Conservation (phyloP, 768 basidiomycete species). For the Lactarius hatsudake region DNA sequence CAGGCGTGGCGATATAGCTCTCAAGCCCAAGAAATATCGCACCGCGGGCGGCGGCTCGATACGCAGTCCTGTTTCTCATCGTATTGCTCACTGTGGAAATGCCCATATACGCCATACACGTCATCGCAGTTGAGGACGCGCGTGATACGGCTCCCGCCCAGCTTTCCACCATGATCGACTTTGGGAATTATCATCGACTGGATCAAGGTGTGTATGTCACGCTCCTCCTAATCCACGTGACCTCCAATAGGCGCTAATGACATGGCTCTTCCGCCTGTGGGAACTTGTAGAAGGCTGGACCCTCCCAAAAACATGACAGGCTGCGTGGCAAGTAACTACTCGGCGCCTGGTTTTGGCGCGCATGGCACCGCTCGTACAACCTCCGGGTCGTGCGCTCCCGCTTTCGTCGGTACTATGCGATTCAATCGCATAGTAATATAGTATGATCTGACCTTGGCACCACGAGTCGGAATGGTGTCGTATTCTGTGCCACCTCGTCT, state of each 20-base stretch:
- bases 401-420: no score
- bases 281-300: constrained; percentile 48
- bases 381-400: constrained; percentile 92
- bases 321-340: constrained; percentile 97
- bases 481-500: no score
- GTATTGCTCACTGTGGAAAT: constrained; percentile 85
- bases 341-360: constrained; percentile 86
- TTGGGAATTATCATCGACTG: constrained; percentile 75
- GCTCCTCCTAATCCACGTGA: no score
- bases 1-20: constrained; percentile 42
- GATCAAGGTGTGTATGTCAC: constrained; percentile 59
- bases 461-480: no score
- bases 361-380: constrained; percentile 96
- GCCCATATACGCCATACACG: constrained; percentile 91
- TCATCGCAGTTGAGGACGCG: constrained; percentile 91
- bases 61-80: constrained; percentile 66
- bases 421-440: no score
- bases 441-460: no score
- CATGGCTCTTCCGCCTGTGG: constrained; percentile 97
- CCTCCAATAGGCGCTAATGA: no score
- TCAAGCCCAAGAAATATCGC: constrained; percentile 52
- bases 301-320: constrained; percentile 98
- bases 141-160: constrained; percentile 61
- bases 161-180: constrained; percentile 87
- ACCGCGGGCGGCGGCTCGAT: constrained; percentile 43